phyloP scores from a whole-genome alignment of 192 early-diverging fungal genomes.

The Umbelopsis isabellina region DNA sequence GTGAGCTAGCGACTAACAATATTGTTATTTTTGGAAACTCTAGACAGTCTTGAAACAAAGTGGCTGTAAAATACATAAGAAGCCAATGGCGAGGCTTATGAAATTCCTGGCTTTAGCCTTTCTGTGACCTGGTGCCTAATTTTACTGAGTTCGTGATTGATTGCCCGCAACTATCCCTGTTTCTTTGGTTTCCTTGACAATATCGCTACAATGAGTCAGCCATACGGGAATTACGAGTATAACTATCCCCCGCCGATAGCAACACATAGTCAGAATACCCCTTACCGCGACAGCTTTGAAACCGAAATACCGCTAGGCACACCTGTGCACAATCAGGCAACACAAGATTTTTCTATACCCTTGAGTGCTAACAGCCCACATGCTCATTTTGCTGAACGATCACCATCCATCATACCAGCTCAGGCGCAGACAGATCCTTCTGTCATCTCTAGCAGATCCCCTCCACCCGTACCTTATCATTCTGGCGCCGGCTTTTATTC shows the following conservation, averaged over 20 bases:
- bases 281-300: constrained; percentile 17
- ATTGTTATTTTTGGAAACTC: too few species aligned
- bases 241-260: neutral
- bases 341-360: neutral
- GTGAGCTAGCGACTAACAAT: too few species aligned
- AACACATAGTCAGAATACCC: neutral
- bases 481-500: neutral
- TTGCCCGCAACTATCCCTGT: neutral
- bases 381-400: constrained; percentile 8
- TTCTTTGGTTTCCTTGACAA: neutral
- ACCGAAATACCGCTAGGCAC: constrained; percentile 10
- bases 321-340: neutral
- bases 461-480: neutral
- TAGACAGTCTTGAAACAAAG: too few species aligned
- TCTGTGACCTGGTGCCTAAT: too few species aligned
- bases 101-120: too few species aligned
- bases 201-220: neutral
- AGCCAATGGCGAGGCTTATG: too few species aligned
- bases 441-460: neutral
- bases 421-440: neutral
- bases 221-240: constrained; percentile 1
- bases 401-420: constrained; percentile 8
- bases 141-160: too few species aligned
- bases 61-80: too few species aligned
- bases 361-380: neutral